These are phyloP conservation scores for Xerocomellus chrysenteron DNA, from an alignment of 768 basidiomycete genomes.

Conservation along the genomic window DNA sequence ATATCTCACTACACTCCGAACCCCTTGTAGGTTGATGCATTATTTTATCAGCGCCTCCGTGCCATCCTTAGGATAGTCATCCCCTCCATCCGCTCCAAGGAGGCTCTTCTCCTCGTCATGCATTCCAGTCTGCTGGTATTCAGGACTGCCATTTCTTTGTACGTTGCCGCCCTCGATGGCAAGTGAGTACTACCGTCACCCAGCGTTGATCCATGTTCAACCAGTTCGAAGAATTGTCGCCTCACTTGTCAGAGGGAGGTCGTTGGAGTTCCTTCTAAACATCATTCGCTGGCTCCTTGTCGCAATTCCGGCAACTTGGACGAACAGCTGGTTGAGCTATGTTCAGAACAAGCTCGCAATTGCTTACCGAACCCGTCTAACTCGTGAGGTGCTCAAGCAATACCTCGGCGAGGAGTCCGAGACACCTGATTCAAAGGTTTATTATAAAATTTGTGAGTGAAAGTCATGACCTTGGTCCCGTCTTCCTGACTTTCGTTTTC, in stretches of 20 bases:
- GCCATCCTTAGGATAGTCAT: conserved; percentile 84
- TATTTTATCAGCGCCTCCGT: conserved; percentile 82
- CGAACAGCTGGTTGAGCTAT: conserved; percentile 89
- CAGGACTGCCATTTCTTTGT: conserved; percentile 88
- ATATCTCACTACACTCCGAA: not conserved
- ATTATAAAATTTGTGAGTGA: conserved; percentile 84
- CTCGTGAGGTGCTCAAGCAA: conserved; percentile 73
- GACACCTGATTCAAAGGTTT: conserved; percentile 73
- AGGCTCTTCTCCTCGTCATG: conserved; percentile 81
- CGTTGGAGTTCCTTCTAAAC: conserved; percentile 75
- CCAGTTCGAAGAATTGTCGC: conserved; percentile 77
- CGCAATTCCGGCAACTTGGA: conserved; percentile 91
- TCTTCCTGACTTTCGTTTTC: conserved; percentile 4
- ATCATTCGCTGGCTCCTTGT: conserved; percentile 89
- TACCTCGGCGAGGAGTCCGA: conserved; percentile 79
- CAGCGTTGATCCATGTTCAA: not conserved
- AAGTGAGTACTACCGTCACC: conserved; percentile 48
- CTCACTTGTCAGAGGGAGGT: conserved; percentile 85
- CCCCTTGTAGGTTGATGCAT: conserved; percentile 70
- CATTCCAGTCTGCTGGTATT: conserved; percentile 89
- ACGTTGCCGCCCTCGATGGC: conserved; percentile 93
- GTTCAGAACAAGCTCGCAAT: conserved; percentile 92
- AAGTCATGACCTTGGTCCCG: not conserved
- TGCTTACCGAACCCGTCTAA: conserved; percentile 84
- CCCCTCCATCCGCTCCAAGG: conserved; percentile 80